A percentile compares a stretch with the other conserved stretches of the same genome.
Evolutionary conservation across 495 filamentous ascomycete species (phyloP).

Genomic region (Annulohypoxylon bovei): DNA sequence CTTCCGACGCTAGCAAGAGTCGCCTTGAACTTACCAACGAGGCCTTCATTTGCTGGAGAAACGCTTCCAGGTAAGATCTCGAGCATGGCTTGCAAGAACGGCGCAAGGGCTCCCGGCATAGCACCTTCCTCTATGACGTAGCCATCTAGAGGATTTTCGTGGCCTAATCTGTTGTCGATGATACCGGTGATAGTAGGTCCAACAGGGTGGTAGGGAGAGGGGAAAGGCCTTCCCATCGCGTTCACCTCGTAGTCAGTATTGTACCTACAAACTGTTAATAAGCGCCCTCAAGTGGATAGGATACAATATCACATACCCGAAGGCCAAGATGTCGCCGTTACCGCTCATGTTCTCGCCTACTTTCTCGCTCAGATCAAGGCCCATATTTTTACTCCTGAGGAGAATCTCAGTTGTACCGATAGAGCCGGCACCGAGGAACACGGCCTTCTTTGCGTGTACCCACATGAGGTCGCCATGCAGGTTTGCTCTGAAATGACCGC

Average conservation of each 20-base stretch:
- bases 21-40: constrained; percentile 55
- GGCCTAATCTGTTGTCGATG: constrained; percentile 66
- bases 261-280: constrained; percentile 54
- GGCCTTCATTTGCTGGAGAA: constrained; percentile 50
- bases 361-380: constrained; percentile 64
- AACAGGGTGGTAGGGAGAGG: constrained; percentile 61
- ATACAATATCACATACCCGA: constrained; percentile 58
- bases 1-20: constrained; percentile 61
- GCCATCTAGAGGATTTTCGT: constrained; percentile 67
- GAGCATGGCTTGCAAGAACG: constrained; percentile 66
- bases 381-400: constrained; percentile 68
- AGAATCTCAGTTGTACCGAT: constrained; percentile 74
- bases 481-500: constrained; percentile 65
- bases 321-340: constrained; percentile 73
- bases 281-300: background rate
- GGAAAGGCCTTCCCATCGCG: constrained; percentile 61
- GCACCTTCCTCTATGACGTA: constrained; percentile 74
- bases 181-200: constrained; percentile 72
- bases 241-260: constrained; percentile 67
- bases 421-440: constrained; percentile 69
- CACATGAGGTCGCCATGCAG: constrained; percentile 72
- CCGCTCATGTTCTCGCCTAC: constrained; percentile 72
- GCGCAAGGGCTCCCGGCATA: constrained; percentile 65
- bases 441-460: constrained; percentile 69
- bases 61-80: constrained; percentile 64